Conservation (phyloP, 2,329 filamentous ascomycete species). For the Xylariaceae sp. region DNA sequence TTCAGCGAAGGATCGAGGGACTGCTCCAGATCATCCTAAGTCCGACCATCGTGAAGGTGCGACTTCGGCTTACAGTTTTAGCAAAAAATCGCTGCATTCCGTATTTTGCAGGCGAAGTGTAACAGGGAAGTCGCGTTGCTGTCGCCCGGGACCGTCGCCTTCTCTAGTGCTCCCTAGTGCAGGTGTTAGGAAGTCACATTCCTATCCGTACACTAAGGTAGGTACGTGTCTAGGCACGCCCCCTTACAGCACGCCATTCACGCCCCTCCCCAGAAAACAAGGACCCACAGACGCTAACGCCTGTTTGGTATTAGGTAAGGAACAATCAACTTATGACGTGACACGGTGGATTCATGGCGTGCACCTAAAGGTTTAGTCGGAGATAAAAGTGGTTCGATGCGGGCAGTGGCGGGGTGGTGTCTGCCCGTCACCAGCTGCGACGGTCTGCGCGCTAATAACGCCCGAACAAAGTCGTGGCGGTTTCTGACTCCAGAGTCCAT, state of each 20-base stretch:
- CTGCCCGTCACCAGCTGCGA: not conserved
- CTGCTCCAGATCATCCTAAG: slow-evolving; percentile 12
- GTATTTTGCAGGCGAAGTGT: not conserved
- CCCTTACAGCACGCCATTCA: too few species aligned
- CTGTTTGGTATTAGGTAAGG: too few species aligned
- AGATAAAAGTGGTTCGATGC: not conserved
- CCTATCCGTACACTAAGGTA: too few species aligned
- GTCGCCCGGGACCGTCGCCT: too few species aligned
- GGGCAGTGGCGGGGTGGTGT: not conserved
- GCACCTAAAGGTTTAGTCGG: not conserved
- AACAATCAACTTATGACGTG: too few species aligned
- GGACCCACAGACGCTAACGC: too few species aligned
- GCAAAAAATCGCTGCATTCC: not conserved
- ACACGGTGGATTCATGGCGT: not conserved
- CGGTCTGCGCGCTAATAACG: not conserved
- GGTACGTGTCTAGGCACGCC: too few species aligned
- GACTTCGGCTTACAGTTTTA: slow-evolving; percentile 17
- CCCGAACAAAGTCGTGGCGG: not conserved
- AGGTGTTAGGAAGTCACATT: too few species aligned
- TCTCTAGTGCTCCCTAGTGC: too few species aligned
- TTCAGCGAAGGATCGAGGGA: not conserved
- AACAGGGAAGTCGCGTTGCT: not conserved
- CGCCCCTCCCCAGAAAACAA: too few species aligned
- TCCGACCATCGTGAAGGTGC: slow-evolving; percentile 5
- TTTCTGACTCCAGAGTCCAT: too few species aligned